Evolutionary conservation across 768 basidiomycete species (phyloP), one percentile per base, ranked within the genome.

Genomic region (Termitomyces sp.): DNA sequence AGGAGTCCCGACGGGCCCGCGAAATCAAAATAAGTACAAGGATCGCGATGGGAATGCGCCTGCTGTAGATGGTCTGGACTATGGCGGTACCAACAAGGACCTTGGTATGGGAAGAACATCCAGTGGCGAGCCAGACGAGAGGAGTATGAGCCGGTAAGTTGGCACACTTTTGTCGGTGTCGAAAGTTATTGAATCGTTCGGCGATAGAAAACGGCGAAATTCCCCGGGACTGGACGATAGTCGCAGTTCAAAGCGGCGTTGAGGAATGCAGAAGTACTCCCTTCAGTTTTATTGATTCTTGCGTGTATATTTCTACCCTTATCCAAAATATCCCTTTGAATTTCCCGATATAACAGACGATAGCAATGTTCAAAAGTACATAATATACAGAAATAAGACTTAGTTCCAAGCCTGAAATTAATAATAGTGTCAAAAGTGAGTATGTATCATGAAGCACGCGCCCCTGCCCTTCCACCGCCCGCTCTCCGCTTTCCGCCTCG

Each of bases 11-110:
- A 94, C 92, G 0, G 92, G 92, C 1, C 92, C 92, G 13, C 79
- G 92, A 46, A 93, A 93, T 69, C 89, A 90, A 71, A 91, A 90
- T 68, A 91, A 91, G 68, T 93, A 94, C 75, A 93, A 93, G 76
- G 92, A 94, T 70, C 81, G 91, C 44, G 91, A 93, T 67, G 86
- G 84, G 16, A 91, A 91, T 66, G 88, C 89, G 1, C 88, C 90
- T 60, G 90, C 90, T 30, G 89, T 91, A 13, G 91, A 93, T 67
- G 91, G 92, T n/a, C 72, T 94, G 66, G 92, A 94, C 69, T 94
- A 94, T 64, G 91, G 90, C 2, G 90, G 86, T 46, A 81, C 67
- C 30, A 76, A 72, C 56, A 78, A 80, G 63, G 72, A 69, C 3
- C 53, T 54, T 42, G 57, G 71, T 55, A 68, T 75, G 15, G 77